These are phyloP conservation scores for Aspergillus versicolor DNA, from an alignment of 2,329 filamentous ascomycete genomes.

Conservation along the genomic window DNA sequence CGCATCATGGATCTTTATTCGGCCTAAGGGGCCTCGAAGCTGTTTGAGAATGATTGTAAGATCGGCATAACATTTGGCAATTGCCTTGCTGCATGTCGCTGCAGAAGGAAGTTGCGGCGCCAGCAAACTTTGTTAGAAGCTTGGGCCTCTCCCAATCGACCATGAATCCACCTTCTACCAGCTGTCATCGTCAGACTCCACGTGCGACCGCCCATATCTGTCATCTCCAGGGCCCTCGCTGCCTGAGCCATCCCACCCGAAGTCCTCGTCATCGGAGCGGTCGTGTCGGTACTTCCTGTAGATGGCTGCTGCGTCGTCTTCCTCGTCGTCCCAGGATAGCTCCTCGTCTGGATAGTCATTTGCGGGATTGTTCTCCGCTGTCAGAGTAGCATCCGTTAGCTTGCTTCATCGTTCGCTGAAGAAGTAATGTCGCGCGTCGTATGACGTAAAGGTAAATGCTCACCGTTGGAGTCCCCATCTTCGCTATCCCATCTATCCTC, in stretches of 20 bases:
- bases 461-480: conserved; percentile 63
- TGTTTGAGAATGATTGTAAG: not conserved
- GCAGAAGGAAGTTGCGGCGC: not conserved
- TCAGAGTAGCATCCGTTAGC: conserved; percentile 6
- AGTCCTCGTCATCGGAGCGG: conserved; percentile 47
- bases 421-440: not conserved
- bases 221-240: conserved; percentile 24
- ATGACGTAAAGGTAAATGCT: conserved; percentile 7
- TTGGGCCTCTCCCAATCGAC: not conserved
- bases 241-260: conserved; percentile 38
- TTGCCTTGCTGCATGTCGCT: not conserved
- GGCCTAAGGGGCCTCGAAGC: not conserved
- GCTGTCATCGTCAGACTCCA: conserved; percentile 30
- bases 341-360: conserved; percentile 55
- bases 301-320: conserved; percentile 37
- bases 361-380: conserved; percentile 51
- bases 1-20: not conserved
- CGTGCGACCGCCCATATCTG: conserved; percentile 21
- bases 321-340: conserved; percentile 48
- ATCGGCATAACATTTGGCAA: not conserved
- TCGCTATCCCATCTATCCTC: conserved; percentile 58
- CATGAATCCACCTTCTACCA: conserved; percentile 9
- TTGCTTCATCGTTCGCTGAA: not conserved
- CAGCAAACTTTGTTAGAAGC: not conserved
- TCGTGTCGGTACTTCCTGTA: conserved; percentile 41